Evolutionary conservation across 371 early-diverging fungal genomes (phyloP).

Genomic region (Mucor racemosus): DNA sequence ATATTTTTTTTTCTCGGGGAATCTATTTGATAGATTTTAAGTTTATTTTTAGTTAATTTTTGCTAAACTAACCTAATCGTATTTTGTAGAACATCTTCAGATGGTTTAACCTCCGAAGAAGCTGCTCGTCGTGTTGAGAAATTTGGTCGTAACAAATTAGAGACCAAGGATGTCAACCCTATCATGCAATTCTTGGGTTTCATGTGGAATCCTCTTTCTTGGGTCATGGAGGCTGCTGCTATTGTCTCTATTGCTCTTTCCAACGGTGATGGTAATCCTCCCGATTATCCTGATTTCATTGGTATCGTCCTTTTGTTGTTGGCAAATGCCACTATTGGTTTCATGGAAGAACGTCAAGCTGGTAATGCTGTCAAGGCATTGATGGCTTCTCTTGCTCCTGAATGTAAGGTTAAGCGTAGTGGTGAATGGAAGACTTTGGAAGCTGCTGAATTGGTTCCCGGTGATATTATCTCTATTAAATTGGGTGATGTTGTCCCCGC

Average conservation of each 20-base stretch:
- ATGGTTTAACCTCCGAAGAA: constrained; percentile 69
- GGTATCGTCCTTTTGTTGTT: constrained; percentile 82
- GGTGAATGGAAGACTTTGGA: constrained; percentile 64
- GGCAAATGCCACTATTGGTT: constrained; percentile 88
- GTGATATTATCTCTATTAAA: constrained; percentile 77
- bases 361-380: constrained; percentile 81
- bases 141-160: constrained; percentile 75
- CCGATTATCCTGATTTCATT: constrained; percentile 86
- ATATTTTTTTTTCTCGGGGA: constrained; percentile 11
- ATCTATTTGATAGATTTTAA: constrained; percentile 11
- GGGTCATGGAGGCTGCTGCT: constrained; percentile 83
- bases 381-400: constrained; percentile 78
- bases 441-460: constrained; percentile 69
- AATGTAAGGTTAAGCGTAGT: constrained; percentile 72
- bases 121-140: constrained; percentile 66
- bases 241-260: constrained; percentile 75
- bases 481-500: constrained; percentile 85
- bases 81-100: constrained; percentile 53
- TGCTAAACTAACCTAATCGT: constrained; percentile 26
- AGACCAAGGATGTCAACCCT: constrained; percentile 80
- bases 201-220: constrained; percentile 84
- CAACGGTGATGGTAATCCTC: constrained; percentile 69
- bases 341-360: constrained; percentile 83
- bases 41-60: constrained; percentile 14
- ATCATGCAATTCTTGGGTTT: constrained; percentile 87